Base-by-base conservation (phyloP, 2,329 filamentous ascomycete species). In the Pseudogymnoascus sp. region DNA sequence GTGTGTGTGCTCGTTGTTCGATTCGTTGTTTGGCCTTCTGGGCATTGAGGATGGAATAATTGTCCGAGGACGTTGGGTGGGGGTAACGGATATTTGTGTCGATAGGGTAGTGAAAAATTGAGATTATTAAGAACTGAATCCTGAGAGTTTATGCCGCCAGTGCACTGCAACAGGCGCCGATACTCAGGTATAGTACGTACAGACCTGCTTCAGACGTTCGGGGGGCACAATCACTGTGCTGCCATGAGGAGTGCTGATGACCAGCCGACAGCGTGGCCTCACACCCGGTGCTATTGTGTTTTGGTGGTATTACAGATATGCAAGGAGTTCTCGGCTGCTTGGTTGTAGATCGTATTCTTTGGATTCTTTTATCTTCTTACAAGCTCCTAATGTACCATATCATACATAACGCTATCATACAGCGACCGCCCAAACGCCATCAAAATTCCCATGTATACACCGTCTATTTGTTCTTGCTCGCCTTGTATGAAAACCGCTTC, bases 401-500 rank as follows among this genome's bases (percentile, higher is more conserved):
- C 35, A n/a, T 61, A 61, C 59, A 53, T 11, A 57, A 61, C 59
- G 35, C 59, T 61, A 61, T 61, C 23, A 61, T 61, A 61, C 59
- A 61, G 59, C 59, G 59, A 38, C 59, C 59, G 11, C 38, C 59
- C 36, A 47, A 62, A 62, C 61, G 61, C 61, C 61, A 47, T 62
- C 8, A 44, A 47, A 31, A 21, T 57, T 21, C 42, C 61, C 35
- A 47, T 33, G 5, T 62, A 38, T 61, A 38, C 59, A 61, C 33
- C 26, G 59, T 67, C 66, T 70, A 74, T 67, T 74, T 88, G 75
- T 89, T 89, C 82, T 89, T 89, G 65, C 84, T 87, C 77, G 83
- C 80, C 77, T 87, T 88, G 74, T 88, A 89, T 28, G 78, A 79
- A 76, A 89, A 89, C 47, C 79, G 78, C 76, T 88, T 89, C 69